Evolutionary conservation across 2,329 filamentous ascomycete species (phyloP), one percentile per base, ranked within the genome.

Genomic region (Acarospora socialis): DNA sequence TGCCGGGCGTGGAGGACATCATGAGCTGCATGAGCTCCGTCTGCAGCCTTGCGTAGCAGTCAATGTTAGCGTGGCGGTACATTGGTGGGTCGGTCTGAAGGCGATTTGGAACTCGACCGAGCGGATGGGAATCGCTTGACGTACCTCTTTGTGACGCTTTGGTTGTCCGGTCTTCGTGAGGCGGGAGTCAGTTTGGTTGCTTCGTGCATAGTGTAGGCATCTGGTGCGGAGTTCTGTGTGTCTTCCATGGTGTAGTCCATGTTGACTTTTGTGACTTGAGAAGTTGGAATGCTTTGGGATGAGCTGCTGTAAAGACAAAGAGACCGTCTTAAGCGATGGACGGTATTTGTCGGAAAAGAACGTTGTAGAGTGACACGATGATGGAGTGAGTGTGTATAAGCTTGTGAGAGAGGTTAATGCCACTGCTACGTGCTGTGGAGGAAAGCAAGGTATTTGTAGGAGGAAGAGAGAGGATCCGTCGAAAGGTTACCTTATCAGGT

Each of bases 1-100:
- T 77, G 44, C 90, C 90, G 9, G 86, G 83, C 1, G 87, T 86
- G 2, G 86, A 78, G 24, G 86, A 86, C 47, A 84, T 86, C 90
- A 98, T 95, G 46, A 98, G 75, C 56, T 90, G 79, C 87, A 98
- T 95, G 45, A 98, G 70, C 60, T 98, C 90, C 29, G 86, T 92
- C 60, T 98, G 90, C 35, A 98, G 69, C 49, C 90, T 95, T 51
- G 19, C 40, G 18, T 5, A 25, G 2, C 23, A n/a, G 15, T 16
- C 19, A 14, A n/a, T 32, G 24, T 40, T 26, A 42, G 37, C 23
- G 7, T 22, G 3, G 16, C 7, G 20, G 17, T 22, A 10, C 12
- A 18, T 10, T 21, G 19, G 20, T 14, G 8, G 8, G 17, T 5
- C 7, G n/a, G 9, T 17, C 20, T 13, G 23, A 8, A 5, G 23